phyloP scores from a whole-genome alignment of 345 rosid genomes.

The Pistacia atlantica region DNA sequence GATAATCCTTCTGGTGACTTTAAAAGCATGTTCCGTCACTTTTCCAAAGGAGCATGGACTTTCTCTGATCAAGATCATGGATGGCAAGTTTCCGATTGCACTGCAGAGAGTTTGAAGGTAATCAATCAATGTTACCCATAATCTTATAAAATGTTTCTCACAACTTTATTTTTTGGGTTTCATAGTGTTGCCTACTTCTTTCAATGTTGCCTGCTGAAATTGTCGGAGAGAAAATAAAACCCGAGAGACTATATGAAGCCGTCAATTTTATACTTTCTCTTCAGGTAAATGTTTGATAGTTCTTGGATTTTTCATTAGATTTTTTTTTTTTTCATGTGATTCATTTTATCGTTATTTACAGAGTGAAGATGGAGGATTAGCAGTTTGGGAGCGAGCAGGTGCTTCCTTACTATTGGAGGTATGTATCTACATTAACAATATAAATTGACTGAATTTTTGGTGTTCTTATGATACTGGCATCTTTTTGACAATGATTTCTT shows the following conservation, averaged over 20 bases:
- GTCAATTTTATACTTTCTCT: constrained; percentile 61
- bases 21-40: constrained; percentile 11
- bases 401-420: constrained; percentile 34
- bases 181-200: neutral
- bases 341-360: constrained; percentile 10
- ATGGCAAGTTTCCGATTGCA: constrained; percentile 24
- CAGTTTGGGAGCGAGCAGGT: constrained; percentile 42
- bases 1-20: constrained; percentile 18
- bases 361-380: constrained; percentile 45
- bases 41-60: constrained; percentile 24
- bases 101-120: constrained; percentile 22
- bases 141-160: neutral
- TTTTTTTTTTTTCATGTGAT: neutral
- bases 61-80: constrained; percentile 26
- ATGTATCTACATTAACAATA: neutral
- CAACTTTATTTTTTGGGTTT: too few relatives aligned
- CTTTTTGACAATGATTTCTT: too few relatives aligned
- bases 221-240: constrained; percentile 50
- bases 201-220: constrained; percentile 53
- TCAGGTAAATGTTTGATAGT: constrained; percentile 38
- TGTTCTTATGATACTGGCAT: neutral
- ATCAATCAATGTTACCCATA: constrained; percentile 34
- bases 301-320: neutral
- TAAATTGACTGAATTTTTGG: neutral
- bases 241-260: constrained; percentile 52